Percentiles rank a stretch among this genome's conserved stretches.
These are phyloP conservation scores for Scedosporium apiospermum DNA, from an alignment of 2,329 filamentous ascomycete species.

Conservation along the genomic window DNA sequence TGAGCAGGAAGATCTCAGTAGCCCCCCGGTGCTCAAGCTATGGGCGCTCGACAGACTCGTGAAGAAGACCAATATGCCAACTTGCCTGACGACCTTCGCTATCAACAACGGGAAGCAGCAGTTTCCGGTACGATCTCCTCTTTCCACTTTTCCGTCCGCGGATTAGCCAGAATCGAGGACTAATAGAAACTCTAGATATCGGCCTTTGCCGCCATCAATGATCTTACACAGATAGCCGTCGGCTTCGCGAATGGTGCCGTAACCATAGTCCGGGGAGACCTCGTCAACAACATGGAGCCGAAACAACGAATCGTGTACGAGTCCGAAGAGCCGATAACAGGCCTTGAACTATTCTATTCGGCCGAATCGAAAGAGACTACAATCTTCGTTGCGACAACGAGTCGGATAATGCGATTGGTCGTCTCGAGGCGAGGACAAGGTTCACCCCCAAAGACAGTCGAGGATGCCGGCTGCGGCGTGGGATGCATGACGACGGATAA, in stretches of 20 bases:
- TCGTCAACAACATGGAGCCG: constrained; percentile 90
- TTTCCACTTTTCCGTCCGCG: background rate
- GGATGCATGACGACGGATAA: constrained; percentile 89
- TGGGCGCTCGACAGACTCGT: constrained; percentile 92
- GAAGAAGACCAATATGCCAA: constrained; percentile 85
- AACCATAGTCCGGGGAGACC: constrained; percentile 83
- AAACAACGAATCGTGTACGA: constrained; percentile 93
- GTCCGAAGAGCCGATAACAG: constrained; percentile 91
- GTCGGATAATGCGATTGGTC: constrained; percentile 73
- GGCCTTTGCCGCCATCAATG: constrained; percentile 77
- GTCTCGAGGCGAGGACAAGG: constrained; percentile 86
- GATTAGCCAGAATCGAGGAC: background rate
- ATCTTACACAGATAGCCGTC: constrained; percentile 85
- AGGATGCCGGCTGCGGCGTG: constrained; percentile 83
- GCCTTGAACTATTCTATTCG: constrained; percentile 65
- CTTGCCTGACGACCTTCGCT: constrained; percentile 74
- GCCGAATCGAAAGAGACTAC: constrained; percentile 49
- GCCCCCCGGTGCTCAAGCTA: constrained; percentile 86
- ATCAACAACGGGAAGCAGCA: constrained; percentile 87
- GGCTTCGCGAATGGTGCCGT: constrained; percentile 95
- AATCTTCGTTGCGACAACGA: constrained; percentile 86
- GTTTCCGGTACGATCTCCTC: constrained; percentile 59
- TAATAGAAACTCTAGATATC: constrained; percentile 50
- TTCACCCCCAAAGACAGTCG: constrained; percentile 76
- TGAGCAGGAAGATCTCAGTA: constrained; percentile 68